Percentiles rank a stretch among this genome's conserved stretches.
Evolutionary conservation across 441 rosid species (phyloP).

Genomic region (Geranium incanum): DNA sequence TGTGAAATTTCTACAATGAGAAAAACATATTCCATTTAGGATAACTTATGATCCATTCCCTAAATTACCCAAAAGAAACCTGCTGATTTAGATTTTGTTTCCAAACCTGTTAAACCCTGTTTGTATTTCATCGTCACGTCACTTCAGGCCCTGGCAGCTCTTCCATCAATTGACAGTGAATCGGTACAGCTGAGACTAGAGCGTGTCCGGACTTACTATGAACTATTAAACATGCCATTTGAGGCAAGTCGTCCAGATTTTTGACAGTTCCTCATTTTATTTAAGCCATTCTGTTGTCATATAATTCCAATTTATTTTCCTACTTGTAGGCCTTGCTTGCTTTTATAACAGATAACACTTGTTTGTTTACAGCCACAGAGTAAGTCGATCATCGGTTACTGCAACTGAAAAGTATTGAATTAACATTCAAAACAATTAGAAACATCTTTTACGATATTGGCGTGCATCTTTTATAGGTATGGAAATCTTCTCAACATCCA

Average conservation of each 20-base stretch:
- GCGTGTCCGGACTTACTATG: constrained; percentile 83
- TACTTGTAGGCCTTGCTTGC: constrained; percentile 77
- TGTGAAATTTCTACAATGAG: neutral
- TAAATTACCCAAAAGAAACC: neutral
- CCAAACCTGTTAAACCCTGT: neutral
- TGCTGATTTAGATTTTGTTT: constrained; percentile 4
- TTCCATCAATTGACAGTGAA: constrained; percentile 76
- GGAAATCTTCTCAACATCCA: constrained; percentile 52
- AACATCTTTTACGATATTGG: neutral
- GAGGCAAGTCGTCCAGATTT: constrained; percentile 51
- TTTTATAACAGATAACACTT: constrained; percentile 63
- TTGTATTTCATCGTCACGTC: constrained; percentile 18
- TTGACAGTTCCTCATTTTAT: neutral
- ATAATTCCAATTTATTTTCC: neutral
- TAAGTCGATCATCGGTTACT: constrained; percentile 28
- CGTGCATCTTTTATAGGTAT: constrained; percentile 36
- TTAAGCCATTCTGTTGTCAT: neutral
- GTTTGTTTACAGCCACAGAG: constrained; percentile 67
- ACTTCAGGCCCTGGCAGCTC: constrained; percentile 76
- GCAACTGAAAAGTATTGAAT: neutral
- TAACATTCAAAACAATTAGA: neutral
- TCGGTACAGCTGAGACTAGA: constrained; percentile 68
- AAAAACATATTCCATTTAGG: neutral
- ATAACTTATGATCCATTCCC: neutral
- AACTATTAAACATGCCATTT: constrained; percentile 87